These are phyloP conservation scores for Candida xyloterini DNA, from an alignment of 805 yeast genomes.

Conservation along the genomic window DNA sequence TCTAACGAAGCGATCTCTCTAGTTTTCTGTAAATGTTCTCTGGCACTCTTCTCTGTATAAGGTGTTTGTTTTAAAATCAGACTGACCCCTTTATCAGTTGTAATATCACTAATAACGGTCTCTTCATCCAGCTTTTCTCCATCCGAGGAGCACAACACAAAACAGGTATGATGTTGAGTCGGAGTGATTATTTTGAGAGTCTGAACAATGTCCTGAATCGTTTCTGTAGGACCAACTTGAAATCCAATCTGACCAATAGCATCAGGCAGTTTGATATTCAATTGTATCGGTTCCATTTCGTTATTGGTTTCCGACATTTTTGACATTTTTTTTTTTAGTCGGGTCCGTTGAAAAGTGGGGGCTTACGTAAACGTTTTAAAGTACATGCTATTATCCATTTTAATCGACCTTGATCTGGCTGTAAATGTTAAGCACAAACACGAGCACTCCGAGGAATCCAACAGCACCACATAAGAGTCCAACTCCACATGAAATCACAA, in stretches of 20 bases:
- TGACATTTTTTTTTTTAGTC: slow-evolving; percentile 4
- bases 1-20: slow-evolving; percentile 60
- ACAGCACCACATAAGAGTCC: slow-evolving; percentile 86
- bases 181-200: slow-evolving; percentile 55
- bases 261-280: slow-evolving; percentile 28
- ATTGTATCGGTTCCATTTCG: slow-evolving; percentile 19
- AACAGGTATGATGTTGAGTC: slow-evolving; percentile 61
- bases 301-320: slow-evolving; percentile 16
- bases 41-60: slow-evolving; percentile 58
- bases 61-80: slow-evolving; percentile 50
- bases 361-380: slow-evolving; percentile 1
- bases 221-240: slow-evolving; percentile 36
- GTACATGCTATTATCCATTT: slow-evolving; percentile 1
- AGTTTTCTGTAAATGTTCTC: slow-evolving; percentile 59
- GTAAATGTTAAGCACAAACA: slow-evolving; percentile 77
- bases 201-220: slow-evolving; percentile 55
- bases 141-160: slow-evolving; percentile 38
- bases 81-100: slow-evolving; percentile 25
- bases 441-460: slow-evolving; percentile 73
- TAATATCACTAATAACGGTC: slow-evolving; percentile 29
- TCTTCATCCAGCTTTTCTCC: slow-evolving; percentile 36
- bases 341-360: slow-evolving; percentile 2
- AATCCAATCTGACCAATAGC: slow-evolving; percentile 25
- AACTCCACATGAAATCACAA: slow-evolving; percentile 62
- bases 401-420: slow-evolving; percentile 82